A percentile compares a stretch with the other conserved stretches of the same genome.
Evolutionary conservation across 83 land plant genomes (phyloP).

Genomic region (Picea mariana): DNA sequence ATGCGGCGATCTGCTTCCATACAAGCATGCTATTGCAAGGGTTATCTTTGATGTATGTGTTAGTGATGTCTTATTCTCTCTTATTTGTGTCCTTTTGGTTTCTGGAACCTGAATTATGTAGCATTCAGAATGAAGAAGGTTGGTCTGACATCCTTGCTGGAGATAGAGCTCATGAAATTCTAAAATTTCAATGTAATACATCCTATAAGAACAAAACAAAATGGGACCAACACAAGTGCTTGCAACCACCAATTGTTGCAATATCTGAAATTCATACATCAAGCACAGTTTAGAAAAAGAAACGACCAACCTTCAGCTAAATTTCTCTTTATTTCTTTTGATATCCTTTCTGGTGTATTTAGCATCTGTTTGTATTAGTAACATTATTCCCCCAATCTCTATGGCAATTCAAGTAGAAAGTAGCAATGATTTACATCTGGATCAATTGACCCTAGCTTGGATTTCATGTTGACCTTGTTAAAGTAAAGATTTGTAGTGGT

Average conservation of each 20-base stretch:
- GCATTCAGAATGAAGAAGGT: background rate
- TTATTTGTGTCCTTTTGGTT: background rate
- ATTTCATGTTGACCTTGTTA: too few relatives aligned
- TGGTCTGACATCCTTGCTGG: background rate
- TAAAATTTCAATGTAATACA: background rate
- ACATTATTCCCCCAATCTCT: background rate
- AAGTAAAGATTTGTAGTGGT: too few relatives aligned
- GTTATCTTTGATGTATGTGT: constrained; percentile 92
- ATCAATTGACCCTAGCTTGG: background rate
- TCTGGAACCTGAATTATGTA: background rate
- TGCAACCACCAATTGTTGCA: background rate
- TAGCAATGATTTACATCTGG: background rate
- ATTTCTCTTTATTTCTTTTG: background rate
- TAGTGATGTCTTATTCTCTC: background rate
- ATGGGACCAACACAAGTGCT: background rate
- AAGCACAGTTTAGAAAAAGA: background rate
- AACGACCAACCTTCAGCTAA: background rate
- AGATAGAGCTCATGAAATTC: background rate
- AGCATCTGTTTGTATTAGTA: background rate
- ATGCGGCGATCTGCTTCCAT: constrained; percentile 70
- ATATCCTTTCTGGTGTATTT: background rate
- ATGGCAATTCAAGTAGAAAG: background rate
- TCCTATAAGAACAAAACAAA: background rate
- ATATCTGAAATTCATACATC: background rate
- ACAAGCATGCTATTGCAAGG: constrained; percentile 75